Conservation (phyloP, 2,329 filamentous ascomycete genomes). For the Aspergillus calidoustus region DNA sequence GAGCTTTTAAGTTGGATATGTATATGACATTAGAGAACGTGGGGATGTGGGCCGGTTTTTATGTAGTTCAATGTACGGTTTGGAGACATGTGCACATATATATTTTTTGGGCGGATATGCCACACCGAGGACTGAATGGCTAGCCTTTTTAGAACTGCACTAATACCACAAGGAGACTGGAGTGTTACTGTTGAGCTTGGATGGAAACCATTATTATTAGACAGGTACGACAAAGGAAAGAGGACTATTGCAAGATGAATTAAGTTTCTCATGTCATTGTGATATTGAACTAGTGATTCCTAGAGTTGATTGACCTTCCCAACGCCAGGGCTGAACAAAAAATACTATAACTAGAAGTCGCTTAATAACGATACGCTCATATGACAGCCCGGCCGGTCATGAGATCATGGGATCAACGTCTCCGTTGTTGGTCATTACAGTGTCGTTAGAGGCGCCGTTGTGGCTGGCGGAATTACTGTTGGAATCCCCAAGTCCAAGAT, state of each 20-base stretch:
- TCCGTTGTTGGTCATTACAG: conserved; percentile 47
- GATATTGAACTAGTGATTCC: not conserved
- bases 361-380: conserved; percentile 15
- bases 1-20: conserved; percentile 50
- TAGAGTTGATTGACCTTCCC: conserved; percentile 13
- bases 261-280: not conserved
- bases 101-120: not conserved
- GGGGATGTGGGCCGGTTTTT: not conserved
- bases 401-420: conserved; percentile 48
- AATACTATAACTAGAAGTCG: conserved; percentile 9
- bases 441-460: conserved; percentile 42
- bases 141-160: no score
- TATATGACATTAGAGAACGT: not conserved
- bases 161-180: no score
- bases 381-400: conserved; percentile 28
- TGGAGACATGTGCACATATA: not conserved
- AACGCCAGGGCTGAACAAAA: conserved; percentile 22
- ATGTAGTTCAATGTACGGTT: not conserved
- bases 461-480: conserved; percentile 32
- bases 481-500: conserved; percentile 47
- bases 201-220: no score
- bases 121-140: not conserved
- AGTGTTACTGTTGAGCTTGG: no score
- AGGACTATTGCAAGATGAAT: not conserved
- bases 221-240: not conserved